phyloP scores from a whole-genome alignment of 2,329 filamentous ascomycete genomes.

The Davidsoniella virescens region DNA sequence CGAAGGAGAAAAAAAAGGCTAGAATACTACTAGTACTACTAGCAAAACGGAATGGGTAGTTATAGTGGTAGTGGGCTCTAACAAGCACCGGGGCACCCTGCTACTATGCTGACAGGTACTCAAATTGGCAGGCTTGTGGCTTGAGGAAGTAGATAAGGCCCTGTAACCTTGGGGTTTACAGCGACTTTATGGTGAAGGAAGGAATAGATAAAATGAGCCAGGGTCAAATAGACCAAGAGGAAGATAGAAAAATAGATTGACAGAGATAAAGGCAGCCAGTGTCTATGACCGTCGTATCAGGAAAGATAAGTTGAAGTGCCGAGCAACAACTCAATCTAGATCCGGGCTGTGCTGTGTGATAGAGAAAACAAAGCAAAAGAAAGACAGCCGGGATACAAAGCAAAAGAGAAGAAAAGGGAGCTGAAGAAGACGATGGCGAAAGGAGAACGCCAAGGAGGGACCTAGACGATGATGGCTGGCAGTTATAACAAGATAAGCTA shows the following conservation, averaged over 20 bases:
- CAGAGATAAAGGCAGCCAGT: slow-evolving; percentile 10
- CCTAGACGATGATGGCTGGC: neutral
- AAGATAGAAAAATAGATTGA: slow-evolving; percentile 10
- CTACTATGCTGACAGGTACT: no score
- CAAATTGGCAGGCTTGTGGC: neutral
- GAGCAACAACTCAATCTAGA: neutral
- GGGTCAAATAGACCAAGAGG: slow-evolving; percentile 5
- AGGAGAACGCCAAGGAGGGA: neutral
- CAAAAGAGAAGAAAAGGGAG: neutral
- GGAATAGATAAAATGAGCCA: slow-evolving; percentile 13
- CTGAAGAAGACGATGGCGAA: neutral
- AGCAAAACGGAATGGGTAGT: neutral
- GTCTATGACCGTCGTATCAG: no score
- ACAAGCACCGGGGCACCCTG: no score
- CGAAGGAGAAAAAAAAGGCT: slow-evolving; percentile 5
- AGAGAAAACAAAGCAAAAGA: neutral
- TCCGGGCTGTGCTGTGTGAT: no score
- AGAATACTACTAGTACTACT: neutral
- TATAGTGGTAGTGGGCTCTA: neutral
- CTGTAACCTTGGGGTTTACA: no score
- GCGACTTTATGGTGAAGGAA: neutral
- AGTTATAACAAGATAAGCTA: no score
- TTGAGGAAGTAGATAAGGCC: neutral
- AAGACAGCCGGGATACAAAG: slow-evolving; percentile 2
- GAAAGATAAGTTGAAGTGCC: neutral